Conservation (phyloP, 805 yeast species). For the Candida coleopterorum region DNA sequence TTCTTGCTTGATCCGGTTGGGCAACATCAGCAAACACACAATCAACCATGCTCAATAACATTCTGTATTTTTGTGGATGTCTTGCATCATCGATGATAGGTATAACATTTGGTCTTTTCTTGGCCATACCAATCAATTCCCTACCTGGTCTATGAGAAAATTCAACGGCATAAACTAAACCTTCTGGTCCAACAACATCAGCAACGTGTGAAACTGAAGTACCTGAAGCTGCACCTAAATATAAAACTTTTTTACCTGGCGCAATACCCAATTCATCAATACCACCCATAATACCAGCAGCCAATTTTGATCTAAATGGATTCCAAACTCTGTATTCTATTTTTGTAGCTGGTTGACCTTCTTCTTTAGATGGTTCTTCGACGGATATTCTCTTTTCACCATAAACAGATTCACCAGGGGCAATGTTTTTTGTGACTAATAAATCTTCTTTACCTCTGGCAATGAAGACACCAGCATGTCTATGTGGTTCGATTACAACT, state of each 20-base stretch:
- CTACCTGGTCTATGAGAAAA: slow-evolving; percentile 99
- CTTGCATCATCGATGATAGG: slow-evolving; percentile 99
- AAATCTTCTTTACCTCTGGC: slow-evolving; percentile 99
- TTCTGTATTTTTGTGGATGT: slow-evolving; percentile 99
- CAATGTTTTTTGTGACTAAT: slow-evolving; percentile 91
- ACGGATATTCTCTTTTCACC: slow-evolving; percentile 95
- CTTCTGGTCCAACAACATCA: slow-evolving; percentile 98
- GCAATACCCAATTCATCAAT: slow-evolving; percentile 94
- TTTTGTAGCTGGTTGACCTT: slow-evolving; percentile 86
- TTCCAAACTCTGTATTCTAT: slow-evolving; percentile 99
- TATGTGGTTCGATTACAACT: slow-evolving; percentile 97
- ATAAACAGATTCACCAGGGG: slow-evolving; percentile 98
- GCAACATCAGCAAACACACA: slow-evolving; percentile 99
- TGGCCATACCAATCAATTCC: slow-evolving; percentile 98
- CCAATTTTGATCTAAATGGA: slow-evolving; percentile 99
- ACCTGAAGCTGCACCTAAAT: slow-evolving; percentile 99
- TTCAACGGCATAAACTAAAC: slow-evolving; percentile 97
- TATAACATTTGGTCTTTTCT: slow-evolving; percentile 98
- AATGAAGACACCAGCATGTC: slow-evolving; percentile 98
- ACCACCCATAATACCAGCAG: slow-evolving; percentile 99
- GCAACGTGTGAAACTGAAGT: slow-evolving; percentile 98
- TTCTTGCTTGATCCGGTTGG: slow-evolving; percentile 99
- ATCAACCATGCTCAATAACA: slow-evolving; percentile 98
- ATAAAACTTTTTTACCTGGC: slow-evolving; percentile 96
- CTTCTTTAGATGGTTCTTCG: slow-evolving; percentile 89